Conservation (phyloP, 495 filamentous ascomycete genomes). For the Penicillium bovifimosum region DNA sequence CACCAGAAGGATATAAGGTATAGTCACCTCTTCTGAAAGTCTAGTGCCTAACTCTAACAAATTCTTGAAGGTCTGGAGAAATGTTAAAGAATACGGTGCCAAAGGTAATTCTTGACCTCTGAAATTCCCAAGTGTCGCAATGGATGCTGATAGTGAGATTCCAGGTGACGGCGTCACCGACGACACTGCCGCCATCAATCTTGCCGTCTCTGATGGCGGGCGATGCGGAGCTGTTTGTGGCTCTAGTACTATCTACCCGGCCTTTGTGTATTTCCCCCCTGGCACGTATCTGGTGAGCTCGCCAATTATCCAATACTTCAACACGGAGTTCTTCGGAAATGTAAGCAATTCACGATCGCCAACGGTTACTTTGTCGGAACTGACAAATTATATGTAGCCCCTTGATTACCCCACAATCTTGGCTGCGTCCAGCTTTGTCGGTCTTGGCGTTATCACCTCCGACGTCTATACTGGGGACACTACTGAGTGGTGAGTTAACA, state of each 20-base stretch:
- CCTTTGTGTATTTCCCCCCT: slow-evolving; percentile 52
- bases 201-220: slow-evolving; percentile 40
- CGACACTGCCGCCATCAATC: slow-evolving; percentile 52
- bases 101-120: not conserved
- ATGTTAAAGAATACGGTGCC: slow-evolving; percentile 43
- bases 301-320: slow-evolving; percentile 59
- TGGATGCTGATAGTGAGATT: too few relatives aligned
- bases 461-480: slow-evolving; percentile 12
- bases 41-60: not conserved
- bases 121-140: too few relatives aligned
- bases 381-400: not conserved
- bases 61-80: slow-evolving; percentile 17
- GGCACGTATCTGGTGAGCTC: slow-evolving; percentile 57
- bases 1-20: slow-evolving; percentile 13
- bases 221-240: slow-evolving; percentile 48
- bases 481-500: not conserved
- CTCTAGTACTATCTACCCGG: slow-evolving; percentile 41
- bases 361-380: not conserved
- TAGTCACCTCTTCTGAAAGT: not conserved
- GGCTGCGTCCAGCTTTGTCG: slow-evolving; percentile 33
- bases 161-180: slow-evolving; percentile 44
- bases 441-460: slow-evolving; percentile 44
- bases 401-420: not conserved
- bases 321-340: slow-evolving; percentile 59
- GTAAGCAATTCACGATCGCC: slow-evolving; percentile 1